Evolutionary conservation across 495 filamentous ascomycete genomes (phyloP), one percentile per base, ranked within the genome.

Genomic region (Penicillium cataractarum): DNA sequence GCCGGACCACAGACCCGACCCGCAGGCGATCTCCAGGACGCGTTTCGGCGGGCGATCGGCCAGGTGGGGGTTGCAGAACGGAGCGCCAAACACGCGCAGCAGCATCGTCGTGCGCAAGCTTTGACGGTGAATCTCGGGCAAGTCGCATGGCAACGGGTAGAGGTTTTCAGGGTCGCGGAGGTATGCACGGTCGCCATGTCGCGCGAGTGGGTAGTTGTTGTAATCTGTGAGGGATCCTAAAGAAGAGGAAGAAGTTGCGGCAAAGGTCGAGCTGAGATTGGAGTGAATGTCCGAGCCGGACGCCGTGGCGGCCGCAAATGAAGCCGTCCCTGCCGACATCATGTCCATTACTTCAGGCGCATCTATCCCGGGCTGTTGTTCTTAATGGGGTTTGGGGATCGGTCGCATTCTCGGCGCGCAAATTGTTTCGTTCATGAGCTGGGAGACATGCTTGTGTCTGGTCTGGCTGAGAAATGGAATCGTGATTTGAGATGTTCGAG

Each of bases 61-160:
- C 42, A 88, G 79, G 44, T 82, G 81, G 13, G 90, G 89, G 15
- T 87, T 88, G 73, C 90, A 93, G 67, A 93, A 86, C 1, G 92
- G 88, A 32, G 84, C 84, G 50, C 92, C 92, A 63, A 92, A 92
- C 26, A 97, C 86, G 72, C 90, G 87, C 64, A 90, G 85, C 52
- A 92, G 82, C 68, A 97, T 86, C 62, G 93, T 80, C 10, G 93
- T 95, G 61, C 91, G 86, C 58, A 97, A 82, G 58, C 86, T 91
- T 72, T 98, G 94, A 46, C 93, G 83, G 72, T 96, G 92, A 62
- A 96, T 82, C 75, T 97, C 94, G 53, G 87, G 80, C 32, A 97
- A 83, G 79, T 97, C 94, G 76, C 91, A 90, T 59, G 94, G 94
- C 17, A 98, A 78, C 35, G 92, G 92, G 66, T 98, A 97, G 13